Percentiles rank a stretch among this genome's conserved stretches.
Evolutionary conservation across 139 green algal genomes (phyloP).

Genomic region (Chlorella sp.): DNA sequence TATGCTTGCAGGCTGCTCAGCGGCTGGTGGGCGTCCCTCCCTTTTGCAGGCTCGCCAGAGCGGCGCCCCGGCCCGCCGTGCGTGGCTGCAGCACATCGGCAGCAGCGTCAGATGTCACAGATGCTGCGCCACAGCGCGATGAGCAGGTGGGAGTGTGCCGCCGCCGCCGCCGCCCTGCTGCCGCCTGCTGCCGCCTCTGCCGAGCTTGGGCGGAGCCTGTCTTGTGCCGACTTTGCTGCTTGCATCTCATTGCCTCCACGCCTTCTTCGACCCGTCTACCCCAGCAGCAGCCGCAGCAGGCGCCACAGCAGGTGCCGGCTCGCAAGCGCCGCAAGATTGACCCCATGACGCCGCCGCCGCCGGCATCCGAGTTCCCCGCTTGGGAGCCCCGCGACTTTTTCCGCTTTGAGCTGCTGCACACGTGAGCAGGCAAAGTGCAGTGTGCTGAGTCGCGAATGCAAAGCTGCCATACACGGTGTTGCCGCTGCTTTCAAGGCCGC

Average conservation of each 20-base stretch:
- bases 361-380: conserved; percentile 21
- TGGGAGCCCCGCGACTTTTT: conserved; percentile 25
- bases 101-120: too few relatives aligned
- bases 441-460: not conserved
- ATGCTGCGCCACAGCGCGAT: too few relatives aligned
- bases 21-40: too few relatives aligned
- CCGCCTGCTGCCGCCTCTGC: not conserved
- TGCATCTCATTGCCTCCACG: not conserved
- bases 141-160: not conserved
- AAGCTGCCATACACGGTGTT: not conserved
- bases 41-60: too few relatives aligned
- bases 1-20: too few relatives aligned
- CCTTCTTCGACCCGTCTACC: too few relatives aligned
- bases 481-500: too few relatives aligned
- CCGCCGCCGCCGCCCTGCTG: not conserved
- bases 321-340: conserved; percentile 28
- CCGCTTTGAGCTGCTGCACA: conserved; percentile 33
- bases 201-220: too few relatives aligned
- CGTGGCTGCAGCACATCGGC: too few relatives aligned
- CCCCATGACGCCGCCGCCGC: conserved; percentile 19
- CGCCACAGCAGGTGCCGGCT: not conserved
- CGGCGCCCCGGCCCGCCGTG: too few relatives aligned
- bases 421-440: not conserved
- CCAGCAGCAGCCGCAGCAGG: not conserved
- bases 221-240: not conserved